phyloP scores from a whole-genome alignment of 202 grass and related monocot genomes.

The Carex sylvatica region DNA sequence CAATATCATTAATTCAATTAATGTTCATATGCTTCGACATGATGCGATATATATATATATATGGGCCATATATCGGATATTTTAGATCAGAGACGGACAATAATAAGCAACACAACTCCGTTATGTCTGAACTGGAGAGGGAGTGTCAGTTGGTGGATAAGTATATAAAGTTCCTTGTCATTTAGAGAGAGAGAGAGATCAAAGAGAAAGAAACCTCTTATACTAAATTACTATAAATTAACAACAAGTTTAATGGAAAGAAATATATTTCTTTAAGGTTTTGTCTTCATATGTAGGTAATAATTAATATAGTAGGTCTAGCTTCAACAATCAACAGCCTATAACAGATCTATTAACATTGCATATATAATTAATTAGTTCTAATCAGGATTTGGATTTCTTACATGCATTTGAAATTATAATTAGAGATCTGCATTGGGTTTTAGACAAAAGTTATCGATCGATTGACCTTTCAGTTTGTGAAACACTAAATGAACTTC shows the following conservation, averaged over 20 bases:
- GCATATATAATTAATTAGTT: neutral
- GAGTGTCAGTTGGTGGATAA: neutral
- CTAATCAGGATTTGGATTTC: too few species aligned
- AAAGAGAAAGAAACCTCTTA: neutral
- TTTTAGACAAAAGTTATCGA: too few species aligned
- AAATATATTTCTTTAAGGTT: neutral
- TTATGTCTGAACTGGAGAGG: neutral
- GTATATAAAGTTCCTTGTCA: neutral
- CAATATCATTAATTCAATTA: too few species aligned
- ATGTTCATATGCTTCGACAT: too few species aligned
- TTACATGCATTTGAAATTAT: too few species aligned
- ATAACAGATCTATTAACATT: too few species aligned
- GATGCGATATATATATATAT: too few species aligned
- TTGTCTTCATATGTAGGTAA: neutral
- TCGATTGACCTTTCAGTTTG: neutral
- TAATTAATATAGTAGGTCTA: neutral
- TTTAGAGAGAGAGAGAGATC: neutral
- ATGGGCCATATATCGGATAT: too few species aligned
- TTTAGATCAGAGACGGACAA: too few species aligned
- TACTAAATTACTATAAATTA: neutral
- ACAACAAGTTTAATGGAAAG: neutral
- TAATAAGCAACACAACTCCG: neutral
- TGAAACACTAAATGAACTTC: neutral
- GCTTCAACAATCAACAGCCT: too few species aligned
- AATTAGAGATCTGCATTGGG: too few species aligned